phyloP scores from a whole-genome alignment of 306 rosid species.

The Cicer chorassanicum region DNA sequence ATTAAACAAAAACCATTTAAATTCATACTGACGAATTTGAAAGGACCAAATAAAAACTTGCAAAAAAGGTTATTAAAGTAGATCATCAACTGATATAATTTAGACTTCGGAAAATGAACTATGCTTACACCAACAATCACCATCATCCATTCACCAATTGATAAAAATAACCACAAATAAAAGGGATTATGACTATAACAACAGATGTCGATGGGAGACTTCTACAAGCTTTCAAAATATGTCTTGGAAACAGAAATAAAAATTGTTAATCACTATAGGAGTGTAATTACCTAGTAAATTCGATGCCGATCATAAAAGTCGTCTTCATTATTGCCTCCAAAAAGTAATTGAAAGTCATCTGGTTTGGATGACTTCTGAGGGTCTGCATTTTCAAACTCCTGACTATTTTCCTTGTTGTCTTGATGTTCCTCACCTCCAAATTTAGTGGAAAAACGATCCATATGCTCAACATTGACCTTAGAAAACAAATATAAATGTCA shows the following conservation, averaged over 20 bases:
- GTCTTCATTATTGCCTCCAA: constrained; percentile 82
- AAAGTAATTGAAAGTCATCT: constrained; percentile 74
- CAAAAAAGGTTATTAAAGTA: not conserved
- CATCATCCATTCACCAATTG: constrained; percentile 24
- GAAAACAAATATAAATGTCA: constrained; percentile 44
- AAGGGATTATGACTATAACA: constrained; percentile 19
- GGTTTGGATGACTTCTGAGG: constrained; percentile 68
- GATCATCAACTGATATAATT: not conserved
- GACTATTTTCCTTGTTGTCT: constrained; percentile 47
- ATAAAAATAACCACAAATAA: constrained; percentile 26
- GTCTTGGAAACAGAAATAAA: constrained; percentile 29
- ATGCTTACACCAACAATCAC: not conserved
- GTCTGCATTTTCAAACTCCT: constrained; percentile 45
- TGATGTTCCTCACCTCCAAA: constrained; percentile 70
- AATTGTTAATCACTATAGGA: constrained; percentile 9
- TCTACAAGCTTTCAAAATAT: constrained; percentile 26
- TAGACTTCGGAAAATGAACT: constrained; percentile 16
- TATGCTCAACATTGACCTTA: constrained; percentile 74
- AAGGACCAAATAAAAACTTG: no score
- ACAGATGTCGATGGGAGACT: constrained; percentile 5
- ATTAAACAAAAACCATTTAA: constrained; percentile 19
- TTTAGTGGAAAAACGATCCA: constrained; percentile 75
- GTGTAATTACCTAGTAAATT: constrained; percentile 74
- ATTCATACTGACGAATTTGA: constrained; percentile 11
- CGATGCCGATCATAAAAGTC: constrained; percentile 93